phyloP scores from a whole-genome alignment of 768 basidiomycete genomes.

The Xanthoconium purpureum region DNA sequence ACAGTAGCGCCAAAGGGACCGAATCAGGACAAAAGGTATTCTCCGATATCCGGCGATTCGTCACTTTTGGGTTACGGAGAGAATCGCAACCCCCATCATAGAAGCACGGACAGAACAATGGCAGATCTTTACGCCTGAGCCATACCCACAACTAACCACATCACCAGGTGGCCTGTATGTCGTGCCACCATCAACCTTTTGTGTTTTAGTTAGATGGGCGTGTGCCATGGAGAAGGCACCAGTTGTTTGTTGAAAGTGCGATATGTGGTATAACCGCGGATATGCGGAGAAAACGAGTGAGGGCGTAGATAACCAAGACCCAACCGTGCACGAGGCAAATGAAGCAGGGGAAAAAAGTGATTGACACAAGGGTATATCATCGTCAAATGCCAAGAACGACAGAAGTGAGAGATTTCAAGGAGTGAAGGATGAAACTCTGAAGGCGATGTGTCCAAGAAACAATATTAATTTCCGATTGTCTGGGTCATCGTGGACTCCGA shows the following conservation, averaged over 20 bases:
- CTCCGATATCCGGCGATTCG: conserved; percentile 83
- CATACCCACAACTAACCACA: too few relatives aligned
- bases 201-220: neutral
- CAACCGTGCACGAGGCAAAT: neutral
- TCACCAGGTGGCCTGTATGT: neutral
- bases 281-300: conserved; percentile 3
- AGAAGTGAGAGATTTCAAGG: conserved; percentile 7
- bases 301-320: conserved; percentile 5
- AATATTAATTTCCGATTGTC: neutral
- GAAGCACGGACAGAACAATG: neutral
- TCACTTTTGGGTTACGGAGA: conserved; percentile 83
- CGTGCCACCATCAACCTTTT: conserved; percentile 12
- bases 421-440: neutral
- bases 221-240: neutral
- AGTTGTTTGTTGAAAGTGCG: conserved; percentile 10
- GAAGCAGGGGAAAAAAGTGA: neutral
- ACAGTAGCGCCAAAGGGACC: conserved; percentile 38
- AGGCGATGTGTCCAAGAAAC: conserved; percentile 21
- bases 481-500: conserved; percentile 15
- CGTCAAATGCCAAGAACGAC: conserved; percentile 4
- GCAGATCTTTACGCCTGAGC: neutral
- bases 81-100: conserved; percentile 45
- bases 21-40: conserved; percentile 63
- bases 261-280: conserved; percentile 13
- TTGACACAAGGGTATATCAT: conserved; percentile 17